phyloP scores from a whole-genome alignment of 176 grass and related monocot genomes.

The Musa schizocarpa region DNA sequence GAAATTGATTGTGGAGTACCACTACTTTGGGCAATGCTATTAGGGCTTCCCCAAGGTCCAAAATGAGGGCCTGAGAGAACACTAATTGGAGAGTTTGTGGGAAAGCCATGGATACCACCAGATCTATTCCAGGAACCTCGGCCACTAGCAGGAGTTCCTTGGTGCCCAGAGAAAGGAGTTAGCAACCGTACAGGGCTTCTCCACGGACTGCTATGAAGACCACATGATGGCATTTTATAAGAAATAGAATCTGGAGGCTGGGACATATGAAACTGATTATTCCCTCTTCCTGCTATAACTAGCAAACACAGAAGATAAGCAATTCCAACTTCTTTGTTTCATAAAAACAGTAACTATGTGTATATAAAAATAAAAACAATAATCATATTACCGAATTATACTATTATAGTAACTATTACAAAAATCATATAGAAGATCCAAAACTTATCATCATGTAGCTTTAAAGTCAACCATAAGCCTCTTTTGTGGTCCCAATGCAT shows the following conservation, averaged over 20 bases:
- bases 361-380: neutral
- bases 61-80: neutral
- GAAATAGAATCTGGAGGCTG: neutral
- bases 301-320: neutral
- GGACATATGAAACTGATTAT: neutral
- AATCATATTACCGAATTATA: neutral
- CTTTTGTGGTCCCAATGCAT: too few species aligned
- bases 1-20: neutral
- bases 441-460: too few species aligned
- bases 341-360: neutral
- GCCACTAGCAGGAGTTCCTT: neutral
- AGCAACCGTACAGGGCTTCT: neutral
- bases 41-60: neutral
- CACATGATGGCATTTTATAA: neutral
- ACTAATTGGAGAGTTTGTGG: neutral
- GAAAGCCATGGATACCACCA: neutral
- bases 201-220: neutral
- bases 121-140: slow-evolving; percentile 4
- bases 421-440: too few species aligned
- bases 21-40: neutral
- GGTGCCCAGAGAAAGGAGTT: neutral
- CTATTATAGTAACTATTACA: too few species aligned
- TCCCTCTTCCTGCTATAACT: neutral
- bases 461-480: too few species aligned
- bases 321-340: neutral